Evolutionary conservation across 192 early-diverging fungal genomes (phyloP).

Genomic region (Coemansia sp.): DNA sequence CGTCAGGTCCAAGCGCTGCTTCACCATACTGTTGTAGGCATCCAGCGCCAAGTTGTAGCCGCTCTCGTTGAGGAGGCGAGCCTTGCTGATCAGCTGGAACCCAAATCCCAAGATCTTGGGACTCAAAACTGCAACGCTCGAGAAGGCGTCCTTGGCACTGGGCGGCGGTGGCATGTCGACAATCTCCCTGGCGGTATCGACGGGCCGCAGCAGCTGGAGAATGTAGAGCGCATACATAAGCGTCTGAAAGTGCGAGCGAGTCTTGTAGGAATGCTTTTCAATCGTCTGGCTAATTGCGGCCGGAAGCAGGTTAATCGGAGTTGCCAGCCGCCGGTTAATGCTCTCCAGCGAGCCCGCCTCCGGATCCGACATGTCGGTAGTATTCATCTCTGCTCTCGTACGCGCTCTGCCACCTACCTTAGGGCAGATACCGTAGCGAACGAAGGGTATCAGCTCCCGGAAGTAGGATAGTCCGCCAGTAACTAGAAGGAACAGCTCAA

Average conservation of each 20-base stretch:
- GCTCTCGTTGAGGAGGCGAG: constrained; percentile 20
- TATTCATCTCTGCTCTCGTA: neutral
- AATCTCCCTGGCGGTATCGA: constrained; percentile 14
- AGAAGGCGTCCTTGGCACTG: constrained; percentile 22
- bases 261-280: neutral
- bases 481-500: constrained; percentile 26
- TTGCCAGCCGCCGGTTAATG: constrained; percentile 22
- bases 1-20: neutral
- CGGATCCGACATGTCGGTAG: too few relatives aligned
- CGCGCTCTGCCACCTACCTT: neutral
- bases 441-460: constrained; percentile 13
- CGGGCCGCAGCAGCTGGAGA: constrained; percentile 36
- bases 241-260: constrained; percentile 18
- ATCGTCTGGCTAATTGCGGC: neutral
- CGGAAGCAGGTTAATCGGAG: constrained; percentile 31
- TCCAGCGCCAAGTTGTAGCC: constrained; percentile 12
- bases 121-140: neutral
- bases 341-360: constrained; percentile 13
- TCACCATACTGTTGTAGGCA: neutral
- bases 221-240: constrained; percentile 15
- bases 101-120: constrained; percentile 9
- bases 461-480: constrained; percentile 13
- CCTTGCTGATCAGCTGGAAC: constrained; percentile 37
- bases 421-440: constrained; percentile 19
- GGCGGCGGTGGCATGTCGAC: constrained; percentile 15